Base-by-base conservation (phyloP, 805 yeast species). In the Clavispora asparagi region DNA sequence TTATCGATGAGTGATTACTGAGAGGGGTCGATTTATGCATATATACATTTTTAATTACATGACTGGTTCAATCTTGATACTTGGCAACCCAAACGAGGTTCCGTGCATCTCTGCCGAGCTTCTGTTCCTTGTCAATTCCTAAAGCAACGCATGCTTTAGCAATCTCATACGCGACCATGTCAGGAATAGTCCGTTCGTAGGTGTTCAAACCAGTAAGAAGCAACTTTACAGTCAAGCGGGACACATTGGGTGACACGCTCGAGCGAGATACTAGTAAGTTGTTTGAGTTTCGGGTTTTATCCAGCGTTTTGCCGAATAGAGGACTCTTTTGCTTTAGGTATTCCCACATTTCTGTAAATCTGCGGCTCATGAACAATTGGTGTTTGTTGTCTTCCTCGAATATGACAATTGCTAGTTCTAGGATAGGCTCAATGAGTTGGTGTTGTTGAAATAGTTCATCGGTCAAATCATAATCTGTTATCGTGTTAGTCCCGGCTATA, bases 301-400 rank as follows among this genome's bases (percentile, higher is more conserved):
- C 11, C 4, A 4, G 16, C 9, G 13, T 25, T 4, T 12, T 27
- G 31, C 23, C 23, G 19, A 40, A 40, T 11, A 43, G 16, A 3
- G 40, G 39, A 2, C 43, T 44, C 29, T 46, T 39, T 14, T 43
- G 31, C 40, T 52, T 51, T 43, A 50, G 38, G 29, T 48, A 56
- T 9, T 58, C 61, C 78, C 81, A 79, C 40, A 80, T 54, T 5
- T 76, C 79, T 26, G 68, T 49, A 45, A 79, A 79, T 44, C 76
- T 68, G 25, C 68, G 61, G 6, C 73, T 59, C 50, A 81, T 60
- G 52, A 81, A 82, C 13, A 70, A 62, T 35, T 78, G 80, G 13
- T 63, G 73, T 32, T 58, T 59, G 7, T 47, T 47, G 44, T 71
- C 77, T 16, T 60, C 60, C 13, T 57, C 46, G 6, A 71, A 33